phyloP scores from a whole-genome alignment of 2,329 filamentous ascomycete species.

The Harringtonia aguacate region DNA sequence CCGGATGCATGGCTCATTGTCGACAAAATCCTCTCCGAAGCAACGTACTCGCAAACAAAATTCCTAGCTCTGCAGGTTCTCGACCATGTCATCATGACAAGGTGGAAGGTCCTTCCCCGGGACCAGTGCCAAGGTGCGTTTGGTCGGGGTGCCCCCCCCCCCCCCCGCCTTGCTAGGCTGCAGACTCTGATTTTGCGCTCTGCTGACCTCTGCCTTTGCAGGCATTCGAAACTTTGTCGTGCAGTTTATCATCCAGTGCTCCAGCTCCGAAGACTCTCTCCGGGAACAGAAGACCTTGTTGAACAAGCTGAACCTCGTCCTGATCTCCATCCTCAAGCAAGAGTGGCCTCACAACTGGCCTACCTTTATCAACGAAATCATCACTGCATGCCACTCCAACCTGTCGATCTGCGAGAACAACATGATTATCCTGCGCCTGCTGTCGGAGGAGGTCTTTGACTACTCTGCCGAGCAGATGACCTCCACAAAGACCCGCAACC shows the following conservation, averaged over 20 bases:
- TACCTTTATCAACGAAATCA: slow-evolving; percentile 99
- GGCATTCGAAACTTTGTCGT: slow-evolving; percentile 99
- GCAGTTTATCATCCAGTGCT: slow-evolving; percentile 94
- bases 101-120: slow-evolving; percentile 95
- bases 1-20: slow-evolving; percentile 96
- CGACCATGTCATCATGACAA: slow-evolving; percentile 96
- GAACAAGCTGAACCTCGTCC: slow-evolving; percentile 96
- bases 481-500: slow-evolving; percentile 88
- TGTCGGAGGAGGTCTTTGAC: slow-evolving; percentile 98
- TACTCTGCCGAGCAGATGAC: slow-evolving; percentile 99
- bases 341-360: slow-evolving; percentile 99
- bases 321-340: slow-evolving; percentile 96
- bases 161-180: slow-evolving; percentile 1
- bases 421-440: slow-evolving; percentile 91
- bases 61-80: slow-evolving; percentile 94
- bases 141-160: slow-evolving; percentile 1
- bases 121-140: slow-evolving; percentile 82
- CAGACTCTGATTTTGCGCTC: not conserved
- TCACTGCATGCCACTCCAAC: slow-evolving; percentile 89
- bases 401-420: slow-evolving; percentile 99
- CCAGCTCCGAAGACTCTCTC: slow-evolving; percentile 78
- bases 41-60: slow-evolving; percentile 91
- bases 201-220: slow-evolving; percentile 24
- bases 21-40: slow-evolving; percentile 90
- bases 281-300: slow-evolving; percentile 77